Evolutionary conservation across 441 rosid genomes (phyloP), one percentile per base, ranked within the genome.

Genomic region (Mallotus repandus): DNA sequence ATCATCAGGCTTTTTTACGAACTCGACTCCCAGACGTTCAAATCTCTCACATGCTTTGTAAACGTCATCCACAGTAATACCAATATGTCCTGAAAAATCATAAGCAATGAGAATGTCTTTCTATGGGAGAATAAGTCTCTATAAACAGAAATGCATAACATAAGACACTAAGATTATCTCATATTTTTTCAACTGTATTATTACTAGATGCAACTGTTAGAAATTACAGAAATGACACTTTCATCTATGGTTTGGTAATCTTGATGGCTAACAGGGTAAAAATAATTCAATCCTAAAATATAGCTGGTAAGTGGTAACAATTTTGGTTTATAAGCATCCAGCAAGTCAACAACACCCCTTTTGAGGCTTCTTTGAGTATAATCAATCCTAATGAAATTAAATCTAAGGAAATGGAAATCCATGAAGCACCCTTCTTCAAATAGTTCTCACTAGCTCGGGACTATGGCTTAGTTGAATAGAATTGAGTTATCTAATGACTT

Each of bases 11-110:
- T 85, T 95, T 79, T 93, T 93, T 35, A 78, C 96, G 83, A 95
- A 93, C 87, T 92, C 96, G 16, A 89, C 98, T 19, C 96, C 97
- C 18, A 91, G 84, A 57, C 74, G 74, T 82, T 89, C 93, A 81
- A 95, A 95, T 79, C 96, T 88, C 85, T 89, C 97, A 48, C 98
- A 92, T 70, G 96, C 98, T 87, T 92, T 90, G 91, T 83, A 85
- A 13, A 88, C 86, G 70, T 91, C 95, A 82, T 91, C 93, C 74
- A 92, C 99, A 4, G 98, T 88, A 69, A 92, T 81, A 65, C 98
- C 98, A 11, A 92, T 89, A 77, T 95, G 98, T 61, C 99, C 99
- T 92, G 86, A 35, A 78, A 75, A 18, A 29, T 46, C 50, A 5
- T n/a, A 11, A 9, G 4, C 46, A 16, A 49, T 29, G 7, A 6